Evolutionary conservation across 371 early-diverging fungal genomes (phyloP).

Genomic region (Nematocida ausubeli): DNA sequence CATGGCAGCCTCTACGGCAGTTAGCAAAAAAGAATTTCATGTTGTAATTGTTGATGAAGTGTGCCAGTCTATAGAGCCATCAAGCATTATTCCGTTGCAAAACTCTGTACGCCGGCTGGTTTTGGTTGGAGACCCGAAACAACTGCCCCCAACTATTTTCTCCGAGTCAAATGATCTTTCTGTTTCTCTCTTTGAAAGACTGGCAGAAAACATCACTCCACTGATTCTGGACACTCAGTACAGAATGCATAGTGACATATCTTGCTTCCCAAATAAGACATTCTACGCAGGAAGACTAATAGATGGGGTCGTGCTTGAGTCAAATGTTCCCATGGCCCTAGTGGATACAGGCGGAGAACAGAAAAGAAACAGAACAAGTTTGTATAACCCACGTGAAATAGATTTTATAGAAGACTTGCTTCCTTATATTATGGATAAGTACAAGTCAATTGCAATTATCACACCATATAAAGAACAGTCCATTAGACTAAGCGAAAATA

Average conservation of each 20-base stretch:
- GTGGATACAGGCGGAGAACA: slow-evolving; percentile 52
- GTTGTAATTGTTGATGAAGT: slow-evolving; percentile 88
- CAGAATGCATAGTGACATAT: slow-evolving; percentile 60
- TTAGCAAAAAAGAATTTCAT: slow-evolving; percentile 7
- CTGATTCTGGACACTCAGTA: slow-evolving; percentile 62
- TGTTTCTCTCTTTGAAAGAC: slow-evolving; percentile 39
- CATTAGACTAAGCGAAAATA: slow-evolving; percentile 79
- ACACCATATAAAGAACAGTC: slow-evolving; percentile 98
- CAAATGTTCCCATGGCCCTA: slow-evolving; percentile 27
- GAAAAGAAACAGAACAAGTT: slow-evolving; percentile 12
- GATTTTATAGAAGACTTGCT: not conserved
- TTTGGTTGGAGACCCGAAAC: slow-evolving; percentile 89
- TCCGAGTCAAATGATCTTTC: not conserved
- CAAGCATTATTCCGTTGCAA: slow-evolving; percentile 80
- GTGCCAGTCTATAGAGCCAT: slow-evolving; percentile 84
- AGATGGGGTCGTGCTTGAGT: not conserved
- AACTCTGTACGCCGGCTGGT: slow-evolving; percentile 76
- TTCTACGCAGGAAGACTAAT: slow-evolving; percentile 61
- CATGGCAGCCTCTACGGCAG: not conserved
- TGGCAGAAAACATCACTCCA: slow-evolving; percentile 11
- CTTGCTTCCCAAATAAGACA: slow-evolving; percentile 44
- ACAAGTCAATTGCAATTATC: slow-evolving; percentile 79
- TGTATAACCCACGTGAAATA: slow-evolving; percentile 12
- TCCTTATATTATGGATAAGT: not conserved
- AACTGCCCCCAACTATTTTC: slow-evolving; percentile 70